Base-by-base conservation (phyloP, 148 eudicot genomes). In the Persicaria tinctoria region DNA sequence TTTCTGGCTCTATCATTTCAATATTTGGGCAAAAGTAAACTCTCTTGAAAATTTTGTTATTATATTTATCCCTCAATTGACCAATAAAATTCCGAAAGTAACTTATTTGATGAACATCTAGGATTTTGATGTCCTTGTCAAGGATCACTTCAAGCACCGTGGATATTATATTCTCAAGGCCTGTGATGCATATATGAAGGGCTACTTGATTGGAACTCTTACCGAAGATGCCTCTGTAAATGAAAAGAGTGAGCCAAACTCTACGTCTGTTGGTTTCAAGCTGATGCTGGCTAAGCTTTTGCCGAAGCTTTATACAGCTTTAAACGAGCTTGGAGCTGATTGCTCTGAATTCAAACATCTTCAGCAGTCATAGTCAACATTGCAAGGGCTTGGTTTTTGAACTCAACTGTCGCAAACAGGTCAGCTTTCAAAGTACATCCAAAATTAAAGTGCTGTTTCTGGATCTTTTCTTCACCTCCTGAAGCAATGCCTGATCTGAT, bases 261-360 rank as follows among this genome's bases (percentile, higher is more conserved):
- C 97, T 38, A 95, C 91, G 81, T 95, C 99, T 1, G 94, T 88
- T 74, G 99, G 99, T 72, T 95, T 95, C 84, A 95, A 95, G 91
- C 80, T 95, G 72, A 92, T 90, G 99, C 82, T 95, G 81, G 88
- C 89, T 49, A 95, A 95, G 83, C 86, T 95, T 77, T 84, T 87
- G 17, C 91, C 97, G 8, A 95, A 85, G 78, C 97, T 95, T 82
- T 77, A 76, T 74, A 56, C 78, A 68, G 84, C 90, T 20, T 84
- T 95, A 20, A 78, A 57, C 70, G 89, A 83, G 70, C 82, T 88
- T 46, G 99, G 97, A 75, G 99, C 91, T 8, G 85, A 87, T 54
- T 92, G 97, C 78, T 75, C 85, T 5, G 89, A 87, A 68, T 92
- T 95, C 72, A 75, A 83, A 78, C 97, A 92, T 83, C 83, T 89